These are phyloP conservation scores for Plectosphaerella sp. DNA, from an alignment of 2,329 filamentous ascomycete species.

Conservation along the genomic window DNA sequence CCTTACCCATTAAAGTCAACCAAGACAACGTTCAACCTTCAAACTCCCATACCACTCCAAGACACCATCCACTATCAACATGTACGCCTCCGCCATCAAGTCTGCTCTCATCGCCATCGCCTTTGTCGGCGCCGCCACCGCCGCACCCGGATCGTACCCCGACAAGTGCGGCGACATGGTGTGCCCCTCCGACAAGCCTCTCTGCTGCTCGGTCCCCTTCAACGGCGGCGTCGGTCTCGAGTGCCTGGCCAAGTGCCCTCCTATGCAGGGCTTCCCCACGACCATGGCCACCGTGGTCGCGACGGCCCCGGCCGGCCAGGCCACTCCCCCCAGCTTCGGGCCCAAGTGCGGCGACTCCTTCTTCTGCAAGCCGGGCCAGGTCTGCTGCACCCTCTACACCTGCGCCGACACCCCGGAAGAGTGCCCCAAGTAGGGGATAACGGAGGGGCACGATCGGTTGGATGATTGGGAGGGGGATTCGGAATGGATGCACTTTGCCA, in stretches of 20 bases:
- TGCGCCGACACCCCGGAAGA: conserved; percentile 6
- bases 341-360: conserved; percentile 9
- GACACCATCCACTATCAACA: conserved; percentile 3
- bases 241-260: conserved; percentile 3
- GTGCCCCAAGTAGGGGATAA: conserved; percentile 9
- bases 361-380: conserved; percentile 7
- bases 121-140: conserved; percentile 4
- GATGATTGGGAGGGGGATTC: too few species aligned
- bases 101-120: conserved; percentile 6
- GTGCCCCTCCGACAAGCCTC: neutral
- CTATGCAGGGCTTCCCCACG: conserved; percentile 6
- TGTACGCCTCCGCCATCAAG: conserved; percentile 4
- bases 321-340: conserved; percentile 1
- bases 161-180: conserved; percentile 3
- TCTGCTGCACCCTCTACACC: conserved; percentile 8
- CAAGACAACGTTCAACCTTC: too few species aligned
- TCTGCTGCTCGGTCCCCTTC: neutral
- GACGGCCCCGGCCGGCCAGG: neutral
- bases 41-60: neutral
- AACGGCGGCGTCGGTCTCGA: neutral
- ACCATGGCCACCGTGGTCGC: neutral
- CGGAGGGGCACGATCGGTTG: too few species aligned
- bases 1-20: too few species aligned
- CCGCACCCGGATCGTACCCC: conserved; percentile 6
- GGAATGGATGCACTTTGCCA: too few species aligned